Conservation (phyloP, 129 eudicot genomes). For the Heracleum sosnowskyi region DNA sequence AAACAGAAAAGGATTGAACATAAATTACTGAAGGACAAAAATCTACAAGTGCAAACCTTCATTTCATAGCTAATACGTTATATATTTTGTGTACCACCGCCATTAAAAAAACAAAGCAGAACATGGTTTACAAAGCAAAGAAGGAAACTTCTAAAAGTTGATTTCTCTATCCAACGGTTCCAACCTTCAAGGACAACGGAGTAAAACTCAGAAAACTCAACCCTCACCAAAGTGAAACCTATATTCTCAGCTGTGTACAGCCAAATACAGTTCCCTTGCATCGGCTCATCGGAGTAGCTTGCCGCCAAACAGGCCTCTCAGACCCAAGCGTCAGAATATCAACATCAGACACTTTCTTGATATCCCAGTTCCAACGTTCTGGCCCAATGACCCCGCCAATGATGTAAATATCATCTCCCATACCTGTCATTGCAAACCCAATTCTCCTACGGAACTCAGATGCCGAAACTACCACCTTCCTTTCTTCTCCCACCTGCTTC, state of each 20-base stretch:
- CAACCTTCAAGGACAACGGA: slow-evolving; percentile 19
- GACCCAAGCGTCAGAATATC: slow-evolving; percentile 62
- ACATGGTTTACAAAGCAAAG: slow-evolving; percentile 5
- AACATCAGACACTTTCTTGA: slow-evolving; percentile 62
- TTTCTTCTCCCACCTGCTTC: slow-evolving; percentile 45
- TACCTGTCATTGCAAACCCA: slow-evolving; percentile 68
- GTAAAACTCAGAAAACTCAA: not conserved
- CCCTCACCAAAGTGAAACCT: slow-evolving; percentile 16
- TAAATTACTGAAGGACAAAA: not conserved
- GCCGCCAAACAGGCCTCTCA: slow-evolving; percentile 74
- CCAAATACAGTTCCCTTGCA: slow-evolving; percentile 84
- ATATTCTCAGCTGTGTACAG: slow-evolving; percentile 73
- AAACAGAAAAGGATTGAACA: not conserved
- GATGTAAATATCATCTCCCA: slow-evolving; percentile 65
- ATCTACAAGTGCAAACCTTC: not conserved
- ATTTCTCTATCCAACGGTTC: not conserved
- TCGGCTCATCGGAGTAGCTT: slow-evolving; percentile 66
- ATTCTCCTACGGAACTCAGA: slow-evolving; percentile 66
- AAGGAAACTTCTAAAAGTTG: slow-evolving; percentile 1
- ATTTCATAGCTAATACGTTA: not conserved
- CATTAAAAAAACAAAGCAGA: not conserved
- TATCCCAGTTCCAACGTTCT: slow-evolving; percentile 68
- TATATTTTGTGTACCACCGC: slow-evolving; percentile 3
- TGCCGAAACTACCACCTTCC: slow-evolving; percentile 54
- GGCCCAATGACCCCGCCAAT: slow-evolving; percentile 95